Evolutionary conservation across 2,329 filamentous ascomycete genomes (phyloP).

Genomic region (Beauveria bassiana): DNA sequence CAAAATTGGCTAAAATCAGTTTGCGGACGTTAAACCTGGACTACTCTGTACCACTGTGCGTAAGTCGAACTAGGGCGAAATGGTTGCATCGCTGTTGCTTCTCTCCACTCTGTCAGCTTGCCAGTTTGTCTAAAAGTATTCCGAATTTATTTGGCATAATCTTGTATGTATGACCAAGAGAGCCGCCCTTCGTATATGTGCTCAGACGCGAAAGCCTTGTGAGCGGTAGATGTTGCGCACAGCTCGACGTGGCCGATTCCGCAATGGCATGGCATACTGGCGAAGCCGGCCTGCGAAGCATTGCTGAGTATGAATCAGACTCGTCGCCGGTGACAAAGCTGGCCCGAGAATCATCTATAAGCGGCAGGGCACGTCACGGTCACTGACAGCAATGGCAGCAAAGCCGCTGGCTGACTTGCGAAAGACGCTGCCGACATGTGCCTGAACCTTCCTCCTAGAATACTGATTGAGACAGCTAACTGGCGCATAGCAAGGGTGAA

Average conservation of each 20-base stretch:
- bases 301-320: background rate
- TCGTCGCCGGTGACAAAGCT: background rate
- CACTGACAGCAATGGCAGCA: background rate
- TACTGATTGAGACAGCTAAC: background rate
- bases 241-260: too few relatives aligned
- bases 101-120: too few relatives aligned
- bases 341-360: background rate
- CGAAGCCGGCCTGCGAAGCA: background rate
- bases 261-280: background rate
- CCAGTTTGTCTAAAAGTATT: too few relatives aligned
- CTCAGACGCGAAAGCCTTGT: background rate
- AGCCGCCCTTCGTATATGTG: background rate
- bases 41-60: too few relatives aligned
- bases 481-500: background rate
- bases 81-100: too few relatives aligned
- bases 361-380: background rate
- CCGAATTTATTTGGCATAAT: too few relatives aligned
- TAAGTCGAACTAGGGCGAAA: too few relatives aligned
- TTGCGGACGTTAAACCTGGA: too few relatives aligned
- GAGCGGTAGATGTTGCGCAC: too few relatives aligned
- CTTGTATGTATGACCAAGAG: background rate
- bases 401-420: background rate
- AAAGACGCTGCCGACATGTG: background rate
- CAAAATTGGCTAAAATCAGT: too few relatives aligned
- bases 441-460: background rate